Conservation (phyloP, 352 stramenopile species). For the Pythium volutum region DNA sequence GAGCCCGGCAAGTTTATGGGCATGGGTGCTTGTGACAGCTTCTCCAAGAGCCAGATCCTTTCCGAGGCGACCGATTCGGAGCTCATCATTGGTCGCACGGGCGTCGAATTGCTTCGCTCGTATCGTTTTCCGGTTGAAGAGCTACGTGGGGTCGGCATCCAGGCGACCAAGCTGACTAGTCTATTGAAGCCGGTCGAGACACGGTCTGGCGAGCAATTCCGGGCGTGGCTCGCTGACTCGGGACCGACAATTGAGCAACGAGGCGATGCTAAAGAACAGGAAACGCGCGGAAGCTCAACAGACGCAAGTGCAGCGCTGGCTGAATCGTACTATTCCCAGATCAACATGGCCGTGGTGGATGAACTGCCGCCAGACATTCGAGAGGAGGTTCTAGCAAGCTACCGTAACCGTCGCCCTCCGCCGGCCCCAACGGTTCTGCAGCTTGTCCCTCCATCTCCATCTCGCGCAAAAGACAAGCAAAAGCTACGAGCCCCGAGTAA, state of each 20-base stretch:
- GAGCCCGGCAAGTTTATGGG: slow-evolving; percentile 88
- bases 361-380: slow-evolving; percentile 53
- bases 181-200: slow-evolving; percentile 19
- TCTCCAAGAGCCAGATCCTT: slow-evolving; percentile 71
- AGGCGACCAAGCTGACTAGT: slow-evolving; percentile 65
- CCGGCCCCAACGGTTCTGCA: not conserved
- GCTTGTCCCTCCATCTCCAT: slow-evolving; percentile 13
- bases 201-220: slow-evolving; percentile 43
- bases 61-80: slow-evolving; percentile 54
- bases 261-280: not conserved
- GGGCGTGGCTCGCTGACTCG: slow-evolving; percentile 48
- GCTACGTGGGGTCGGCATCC: slow-evolving; percentile 68
- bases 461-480: slow-evolving; percentile 24
- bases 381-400: slow-evolving; percentile 52
- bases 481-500: slow-evolving; percentile 4
- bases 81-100: slow-evolving; percentile 41
- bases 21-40: slow-evolving; percentile 83
- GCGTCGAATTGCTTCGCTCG: slow-evolving; percentile 59
- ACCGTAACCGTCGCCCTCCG: slow-evolving; percentile 10
- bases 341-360: slow-evolving; percentile 57
- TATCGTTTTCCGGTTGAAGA: slow-evolving; percentile 60
- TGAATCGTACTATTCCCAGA: slow-evolving; percentile 52
- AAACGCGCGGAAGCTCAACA: not conserved
- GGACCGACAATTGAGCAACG: not conserved
- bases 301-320: not conserved